Conservation (phyloP, 495 filamentous ascomycete species). For the Hapsidospora chrysogenum region DNA sequence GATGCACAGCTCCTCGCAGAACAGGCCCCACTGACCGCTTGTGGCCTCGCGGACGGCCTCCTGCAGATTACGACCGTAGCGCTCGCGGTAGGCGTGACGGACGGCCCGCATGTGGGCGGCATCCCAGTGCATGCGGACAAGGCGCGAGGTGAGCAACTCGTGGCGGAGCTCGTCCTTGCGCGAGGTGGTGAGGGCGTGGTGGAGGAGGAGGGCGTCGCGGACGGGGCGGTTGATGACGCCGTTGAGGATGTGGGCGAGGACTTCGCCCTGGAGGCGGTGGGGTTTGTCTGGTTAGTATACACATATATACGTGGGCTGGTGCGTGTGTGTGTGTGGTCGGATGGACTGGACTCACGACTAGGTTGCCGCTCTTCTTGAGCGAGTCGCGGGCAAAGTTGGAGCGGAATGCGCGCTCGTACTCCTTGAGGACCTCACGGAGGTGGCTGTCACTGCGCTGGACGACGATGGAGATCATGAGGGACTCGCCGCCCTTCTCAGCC, state of each 20-base stretch:
- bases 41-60: conserved; percentile 37
- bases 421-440: conserved; percentile 57
- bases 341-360: conserved; percentile 54
- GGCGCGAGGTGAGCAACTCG: conserved; percentile 67
- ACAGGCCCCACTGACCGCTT: conserved; percentile 32
- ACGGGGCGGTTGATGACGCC: conserved; percentile 90
- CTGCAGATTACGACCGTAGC: conserved; percentile 55
- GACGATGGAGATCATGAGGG: conserved; percentile 75
- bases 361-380: conserved; percentile 72
- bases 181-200: conserved; percentile 62
- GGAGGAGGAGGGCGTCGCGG: conserved; percentile 83
- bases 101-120: conserved; percentile 53
- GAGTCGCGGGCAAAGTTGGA: conserved; percentile 78
- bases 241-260: conserved; percentile 90
- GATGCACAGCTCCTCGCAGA: conserved; percentile 34
- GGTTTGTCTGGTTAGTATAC: conserved; percentile 1
- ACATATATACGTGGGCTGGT: too few species aligned
- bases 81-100: conserved; percentile 50
- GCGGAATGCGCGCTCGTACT: conserved; percentile 51
- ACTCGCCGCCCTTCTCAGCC: conserved; percentile 70
- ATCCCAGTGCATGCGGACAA: conserved; percentile 79
- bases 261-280: conserved; percentile 53
- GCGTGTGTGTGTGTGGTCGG: conserved; percentile 1
- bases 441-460: conserved; percentile 64
- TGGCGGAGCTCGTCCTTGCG: conserved; percentile 49